Percentiles rank a stretch among this genome's conserved stretches.
phyloP scores from a whole-genome alignment of 208 protist species.

The Leishmania braziliensis region DNA sequence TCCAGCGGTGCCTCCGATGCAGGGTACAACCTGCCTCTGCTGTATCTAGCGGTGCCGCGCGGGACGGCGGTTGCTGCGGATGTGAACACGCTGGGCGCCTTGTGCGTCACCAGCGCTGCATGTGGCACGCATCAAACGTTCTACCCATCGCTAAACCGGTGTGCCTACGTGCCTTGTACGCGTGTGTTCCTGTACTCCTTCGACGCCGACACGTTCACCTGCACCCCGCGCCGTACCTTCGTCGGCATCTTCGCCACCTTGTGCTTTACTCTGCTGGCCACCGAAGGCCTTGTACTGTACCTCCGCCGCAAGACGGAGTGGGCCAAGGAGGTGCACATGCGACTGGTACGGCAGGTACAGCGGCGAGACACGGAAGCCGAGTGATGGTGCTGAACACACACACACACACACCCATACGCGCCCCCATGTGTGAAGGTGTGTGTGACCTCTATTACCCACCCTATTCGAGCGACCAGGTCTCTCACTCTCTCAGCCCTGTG shows the following conservation, averaged over 20 bases:
- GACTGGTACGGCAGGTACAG: slow-evolving; percentile 37
- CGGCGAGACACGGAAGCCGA: slow-evolving; percentile 27
- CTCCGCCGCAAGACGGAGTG: slow-evolving; percentile 34
- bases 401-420: not conserved
- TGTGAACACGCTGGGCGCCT: not conserved
- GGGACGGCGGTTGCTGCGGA: slow-evolving; percentile 1
- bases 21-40: slow-evolving; percentile 23
- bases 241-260: slow-evolving; percentile 34
- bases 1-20: not conserved
- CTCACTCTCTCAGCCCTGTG: not conserved
- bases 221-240: slow-evolving; percentile 26
- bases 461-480: not conserved
- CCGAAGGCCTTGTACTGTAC: slow-evolving; percentile 45
- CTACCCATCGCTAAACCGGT: slow-evolving; percentile 55
- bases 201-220: slow-evolving; percentile 44
- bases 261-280: slow-evolving; percentile 27
- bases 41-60: slow-evolving; percentile 32
- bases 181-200: slow-evolving; percentile 43
- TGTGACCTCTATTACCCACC: not conserved
- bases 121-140: slow-evolving; percentile 28
- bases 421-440: not conserved
- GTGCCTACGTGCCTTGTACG: slow-evolving; percentile 37
- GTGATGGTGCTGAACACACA: not conserved
- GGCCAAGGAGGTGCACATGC: slow-evolving; percentile 38
- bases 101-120: slow-evolving; percentile 14